Evolutionary conservation across 1,139 yeast genomes (phyloP).

Genomic region (Yamadazyma sp.): DNA sequence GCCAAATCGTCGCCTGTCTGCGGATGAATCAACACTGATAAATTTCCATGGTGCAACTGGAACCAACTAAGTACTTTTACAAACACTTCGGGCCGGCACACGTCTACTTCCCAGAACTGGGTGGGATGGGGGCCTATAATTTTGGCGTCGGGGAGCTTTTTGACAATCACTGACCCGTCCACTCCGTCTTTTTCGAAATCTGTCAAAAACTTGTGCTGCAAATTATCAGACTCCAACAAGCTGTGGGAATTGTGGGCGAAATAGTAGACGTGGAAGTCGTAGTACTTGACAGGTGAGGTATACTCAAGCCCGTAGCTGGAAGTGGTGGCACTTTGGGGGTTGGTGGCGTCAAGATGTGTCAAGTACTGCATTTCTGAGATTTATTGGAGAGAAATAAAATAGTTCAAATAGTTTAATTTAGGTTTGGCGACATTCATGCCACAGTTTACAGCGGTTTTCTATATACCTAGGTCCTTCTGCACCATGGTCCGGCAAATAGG

Average conservation of each 20-base stretch:
- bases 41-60: constrained; percentile 50
- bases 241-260: constrained; percentile 22
- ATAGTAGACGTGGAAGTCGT: constrained; percentile 37
- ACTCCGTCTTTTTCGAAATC: constrained; percentile 26
- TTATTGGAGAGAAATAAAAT: too few relatives aligned
- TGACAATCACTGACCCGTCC: constrained; percentile 32
- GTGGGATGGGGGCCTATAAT: constrained; percentile 58
- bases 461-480: constrained; percentile 30
- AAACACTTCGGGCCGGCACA: constrained; percentile 31
- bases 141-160: constrained; percentile 23
- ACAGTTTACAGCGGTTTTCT: not conserved
- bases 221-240: constrained; percentile 21
- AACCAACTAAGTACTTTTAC: constrained; percentile 32
- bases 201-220: constrained; percentile 22
- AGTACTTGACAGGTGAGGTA: constrained; percentile 29
- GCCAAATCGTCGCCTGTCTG: constrained; percentile 41
- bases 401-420: too few relatives aligned
- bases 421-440: too few relatives aligned
- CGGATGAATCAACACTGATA: constrained; percentile 57
- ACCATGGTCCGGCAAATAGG: constrained; percentile 43
- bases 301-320: constrained; percentile 23
- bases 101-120: constrained; percentile 44
- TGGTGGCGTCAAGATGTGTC: constrained; percentile 20
- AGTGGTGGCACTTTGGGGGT: constrained; percentile 22
- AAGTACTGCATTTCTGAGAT: constrained; percentile 40